Percentiles rank a stretch among this genome's conserved stretches.
Conservation (phyloP, 2,329 filamentous ascomycete species). For the Paecilomyces formosus region DNA sequence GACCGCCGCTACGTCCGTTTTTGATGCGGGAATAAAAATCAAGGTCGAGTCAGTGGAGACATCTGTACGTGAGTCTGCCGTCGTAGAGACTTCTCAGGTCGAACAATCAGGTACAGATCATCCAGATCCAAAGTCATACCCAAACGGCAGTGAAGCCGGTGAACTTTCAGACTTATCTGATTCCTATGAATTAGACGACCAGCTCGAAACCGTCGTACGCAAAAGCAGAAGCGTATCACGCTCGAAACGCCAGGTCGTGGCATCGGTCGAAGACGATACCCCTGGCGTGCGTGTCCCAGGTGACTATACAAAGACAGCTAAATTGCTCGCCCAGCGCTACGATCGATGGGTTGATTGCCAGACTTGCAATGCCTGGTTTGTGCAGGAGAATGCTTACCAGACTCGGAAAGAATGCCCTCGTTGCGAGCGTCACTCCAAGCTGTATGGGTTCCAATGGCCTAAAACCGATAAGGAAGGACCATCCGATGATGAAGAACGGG, state of each 20-base stretch:
- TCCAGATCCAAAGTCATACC: constrained; percentile 4
- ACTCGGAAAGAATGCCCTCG: constrained; percentile 81
- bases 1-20: constrained; percentile 30
- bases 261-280: constrained; percentile 31
- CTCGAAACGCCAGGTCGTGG: constrained; percentile 20
- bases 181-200: constrained; percentile 20
- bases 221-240: constrained; percentile 13
- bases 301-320: constrained; percentile 74
- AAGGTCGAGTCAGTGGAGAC: constrained; percentile 12
- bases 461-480: constrained; percentile 80
- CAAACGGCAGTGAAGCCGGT: constrained; percentile 14
- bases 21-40: constrained; percentile 13
- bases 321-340: constrained; percentile 68
- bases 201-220: constrained; percentile 9
- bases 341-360: constrained; percentile 82
- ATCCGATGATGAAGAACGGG: constrained; percentile 58
- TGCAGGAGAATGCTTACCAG: constrained; percentile 81
- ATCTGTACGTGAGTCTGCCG: constrained; percentile 4
- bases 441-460: constrained; percentile 93
- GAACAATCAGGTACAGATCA: constrained; percentile 8
- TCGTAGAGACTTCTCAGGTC: not conserved
- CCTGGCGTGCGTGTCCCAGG: constrained; percentile 52
- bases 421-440: constrained; percentile 89
- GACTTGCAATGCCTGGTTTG: constrained; percentile 73
- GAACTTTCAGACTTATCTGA: constrained; percentile 18